phyloP scores from a whole-genome alignment of 495 filamentous ascomycete species.

The Pyrenula aspistea region DNA sequence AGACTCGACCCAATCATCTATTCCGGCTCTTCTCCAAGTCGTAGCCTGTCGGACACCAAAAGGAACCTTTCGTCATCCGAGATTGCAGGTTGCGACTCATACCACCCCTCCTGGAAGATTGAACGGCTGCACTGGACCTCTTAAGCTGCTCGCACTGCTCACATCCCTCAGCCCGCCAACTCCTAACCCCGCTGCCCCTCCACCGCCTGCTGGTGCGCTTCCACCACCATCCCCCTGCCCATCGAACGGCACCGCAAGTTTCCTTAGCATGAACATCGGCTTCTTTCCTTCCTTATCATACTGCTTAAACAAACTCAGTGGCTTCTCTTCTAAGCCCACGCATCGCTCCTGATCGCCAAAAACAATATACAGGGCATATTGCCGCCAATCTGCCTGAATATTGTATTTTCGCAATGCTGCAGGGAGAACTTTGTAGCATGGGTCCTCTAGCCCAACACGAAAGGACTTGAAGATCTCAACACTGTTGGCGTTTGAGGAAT shows the following conservation, averaged over 20 bases:
- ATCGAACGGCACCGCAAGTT: conserved; percentile 27
- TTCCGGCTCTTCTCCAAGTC: neutral
- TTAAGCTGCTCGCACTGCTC: neutral
- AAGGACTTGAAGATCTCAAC: conserved; percentile 98
- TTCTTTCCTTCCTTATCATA: conserved; percentile 92
- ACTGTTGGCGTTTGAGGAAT: conserved; percentile 27
- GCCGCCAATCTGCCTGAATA: conserved; percentile 92
- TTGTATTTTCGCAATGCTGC: conserved; percentile 96
- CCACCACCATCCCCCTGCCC: neutral
- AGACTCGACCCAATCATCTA: neutral
- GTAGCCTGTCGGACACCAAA: neutral
- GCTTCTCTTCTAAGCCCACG: conserved; percentile 80
- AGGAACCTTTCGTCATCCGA: neutral
- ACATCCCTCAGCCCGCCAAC: neutral
- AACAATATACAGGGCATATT: conserved; percentile 95
- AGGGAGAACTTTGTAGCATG: conserved; percentile 92
- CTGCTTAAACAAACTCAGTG: conserved; percentile 92
- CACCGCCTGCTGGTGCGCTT: neutral
- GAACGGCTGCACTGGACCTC: neutral
- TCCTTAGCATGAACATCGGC: conserved; percentile 97
- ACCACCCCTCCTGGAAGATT: neutral
- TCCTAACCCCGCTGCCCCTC: neutral
- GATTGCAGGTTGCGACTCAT: neutral
- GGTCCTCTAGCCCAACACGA: conserved; percentile 93
- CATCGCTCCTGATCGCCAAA: conserved; percentile 96